Conservation (phyloP, 768 basidiomycete genomes). For the Pisolithus tinctorius region DNA sequence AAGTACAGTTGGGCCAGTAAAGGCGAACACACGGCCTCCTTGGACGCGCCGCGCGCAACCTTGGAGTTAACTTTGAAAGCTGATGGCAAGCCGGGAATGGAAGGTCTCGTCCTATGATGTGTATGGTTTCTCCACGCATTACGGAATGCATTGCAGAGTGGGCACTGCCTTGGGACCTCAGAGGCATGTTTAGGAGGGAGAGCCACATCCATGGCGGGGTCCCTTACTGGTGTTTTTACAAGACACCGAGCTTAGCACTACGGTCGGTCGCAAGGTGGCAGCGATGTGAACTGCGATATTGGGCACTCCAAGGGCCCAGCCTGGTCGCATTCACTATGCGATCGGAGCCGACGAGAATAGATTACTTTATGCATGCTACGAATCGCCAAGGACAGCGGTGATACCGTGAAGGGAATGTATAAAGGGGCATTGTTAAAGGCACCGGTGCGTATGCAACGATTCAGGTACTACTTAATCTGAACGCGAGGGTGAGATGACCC, state of each 20-base stretch:
- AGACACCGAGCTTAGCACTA: neutral
- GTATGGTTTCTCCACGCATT: neutral
- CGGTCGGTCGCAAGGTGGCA: neutral
- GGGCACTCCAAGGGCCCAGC: neutral
- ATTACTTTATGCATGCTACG: neutral
- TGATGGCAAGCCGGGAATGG: neutral
- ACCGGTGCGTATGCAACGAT: neutral
- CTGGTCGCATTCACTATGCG: neutral
- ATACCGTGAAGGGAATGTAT: neutral
- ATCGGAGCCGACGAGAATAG: neutral
- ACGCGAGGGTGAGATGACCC: no score
- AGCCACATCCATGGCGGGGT: no score
- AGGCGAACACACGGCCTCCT: neutral
- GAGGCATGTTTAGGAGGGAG: no score
- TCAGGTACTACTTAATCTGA: no score
- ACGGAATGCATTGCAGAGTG: neutral
- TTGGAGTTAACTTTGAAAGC: constrained; percentile 17
- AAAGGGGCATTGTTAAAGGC: neutral
- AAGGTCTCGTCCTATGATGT: neutral
- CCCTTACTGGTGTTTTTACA: neutral
- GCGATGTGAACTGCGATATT: neutral
- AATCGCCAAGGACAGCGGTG: neutral
- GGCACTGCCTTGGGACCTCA: neutral
- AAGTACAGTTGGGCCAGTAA: neutral
- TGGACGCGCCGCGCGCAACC: neutral